Percentiles rank a stretch among this genome's conserved stretches.
Conservation (phyloP, 2,329 filamentous ascomycete genomes). For the Colletotrichum sidae region DNA sequence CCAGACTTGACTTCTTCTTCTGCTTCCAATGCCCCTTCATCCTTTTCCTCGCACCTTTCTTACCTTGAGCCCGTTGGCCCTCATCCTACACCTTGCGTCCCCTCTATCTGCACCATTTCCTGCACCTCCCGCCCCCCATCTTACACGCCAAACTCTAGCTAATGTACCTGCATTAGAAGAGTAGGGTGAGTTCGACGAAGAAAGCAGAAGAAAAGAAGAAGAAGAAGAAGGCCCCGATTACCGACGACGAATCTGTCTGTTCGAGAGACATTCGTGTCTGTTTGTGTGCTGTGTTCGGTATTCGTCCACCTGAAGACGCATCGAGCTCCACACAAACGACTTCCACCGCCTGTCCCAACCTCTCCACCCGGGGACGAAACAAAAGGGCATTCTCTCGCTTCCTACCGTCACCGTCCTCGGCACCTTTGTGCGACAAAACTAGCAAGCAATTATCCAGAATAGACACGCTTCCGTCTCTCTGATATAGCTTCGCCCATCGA, state of each 20-base stretch:
- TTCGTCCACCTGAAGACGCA: constrained; percentile 22
- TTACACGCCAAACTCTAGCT: constrained; percentile 36
- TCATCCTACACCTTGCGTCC: constrained; percentile 8
- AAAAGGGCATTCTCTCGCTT: constrained; percentile 36
- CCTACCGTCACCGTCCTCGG: constrained; percentile 33
- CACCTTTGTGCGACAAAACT: constrained; percentile 25
- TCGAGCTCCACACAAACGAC: constrained; percentile 29
- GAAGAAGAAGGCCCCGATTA: constrained; percentile 20
- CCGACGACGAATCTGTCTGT: neutral
- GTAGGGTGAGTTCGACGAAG: constrained; percentile 36
- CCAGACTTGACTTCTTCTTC: constrained; percentile 26
- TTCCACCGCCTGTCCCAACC: constrained; percentile 34
- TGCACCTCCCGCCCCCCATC: constrained; percentile 28
- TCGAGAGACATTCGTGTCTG: constrained; percentile 1
- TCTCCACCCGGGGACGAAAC: constrained; percentile 23
- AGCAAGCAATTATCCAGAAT: constrained; percentile 12
- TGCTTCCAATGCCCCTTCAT: constrained; percentile 36
- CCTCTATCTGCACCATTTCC: constrained; percentile 22
- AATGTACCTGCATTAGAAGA: constrained; percentile 39
- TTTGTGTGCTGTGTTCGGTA: constrained; percentile 33
- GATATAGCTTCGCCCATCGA: constrained; percentile 7
- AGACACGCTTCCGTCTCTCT: constrained; percentile 9
- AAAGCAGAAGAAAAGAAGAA: constrained; percentile 21
- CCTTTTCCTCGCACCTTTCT: constrained; percentile 10
- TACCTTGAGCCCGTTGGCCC: constrained; percentile 6